A percentile compares a stretch with the other conserved stretches of the same genome.
phyloP scores from a whole-genome alignment of 1,139 yeast genomes.

The Lodderomyces pseudojiufengensis region DNA sequence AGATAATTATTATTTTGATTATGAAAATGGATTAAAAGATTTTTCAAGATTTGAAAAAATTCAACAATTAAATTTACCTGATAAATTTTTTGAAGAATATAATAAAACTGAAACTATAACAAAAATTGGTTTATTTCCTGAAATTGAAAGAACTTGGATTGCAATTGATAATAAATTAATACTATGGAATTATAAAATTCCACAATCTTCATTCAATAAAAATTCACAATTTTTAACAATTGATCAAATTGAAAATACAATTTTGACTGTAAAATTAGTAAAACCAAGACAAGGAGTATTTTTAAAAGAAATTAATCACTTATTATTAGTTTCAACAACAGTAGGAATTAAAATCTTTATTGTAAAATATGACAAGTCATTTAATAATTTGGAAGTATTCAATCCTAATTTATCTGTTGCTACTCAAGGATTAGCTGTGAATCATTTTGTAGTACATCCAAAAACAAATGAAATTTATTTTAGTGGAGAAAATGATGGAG shows the following conservation, averaged over 20 bases:
- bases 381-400: slow-evolving; percentile 63
- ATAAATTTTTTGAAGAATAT: slow-evolving; percentile 73
- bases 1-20: slow-evolving; percentile 44
- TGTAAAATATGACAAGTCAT: slow-evolving; percentile 50
- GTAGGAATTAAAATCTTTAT: slow-evolving; percentile 76
- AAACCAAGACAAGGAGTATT: slow-evolving; percentile 80
- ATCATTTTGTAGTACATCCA: slow-evolving; percentile 56
- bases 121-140: slow-evolving; percentile 81
- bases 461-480: slow-evolving; percentile 78
- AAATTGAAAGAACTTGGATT: slow-evolving; percentile 83
- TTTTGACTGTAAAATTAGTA: slow-evolving; percentile 70
- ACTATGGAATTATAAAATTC: slow-evolving; percentile 75
- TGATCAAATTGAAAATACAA: slow-evolving; percentile 78
- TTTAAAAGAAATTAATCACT: slow-evolving; percentile 67
- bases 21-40: slow-evolving; percentile 40
- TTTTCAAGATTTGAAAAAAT: slow-evolving; percentile 79
- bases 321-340: slow-evolving; percentile 77
- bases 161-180: slow-evolving; percentile 77
- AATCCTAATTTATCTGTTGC: slow-evolving; percentile 83
- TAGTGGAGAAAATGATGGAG: slow-evolving; percentile 72
- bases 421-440: slow-evolving; percentile 72
- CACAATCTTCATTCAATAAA: slow-evolving; percentile 46
- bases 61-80: slow-evolving; percentile 72
- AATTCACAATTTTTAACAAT: slow-evolving; percentile 71
- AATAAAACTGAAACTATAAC: slow-evolving; percentile 60